Evolutionary conservation across 306 rosid species (phyloP).

Genomic region (Prosopis cineraria): DNA sequence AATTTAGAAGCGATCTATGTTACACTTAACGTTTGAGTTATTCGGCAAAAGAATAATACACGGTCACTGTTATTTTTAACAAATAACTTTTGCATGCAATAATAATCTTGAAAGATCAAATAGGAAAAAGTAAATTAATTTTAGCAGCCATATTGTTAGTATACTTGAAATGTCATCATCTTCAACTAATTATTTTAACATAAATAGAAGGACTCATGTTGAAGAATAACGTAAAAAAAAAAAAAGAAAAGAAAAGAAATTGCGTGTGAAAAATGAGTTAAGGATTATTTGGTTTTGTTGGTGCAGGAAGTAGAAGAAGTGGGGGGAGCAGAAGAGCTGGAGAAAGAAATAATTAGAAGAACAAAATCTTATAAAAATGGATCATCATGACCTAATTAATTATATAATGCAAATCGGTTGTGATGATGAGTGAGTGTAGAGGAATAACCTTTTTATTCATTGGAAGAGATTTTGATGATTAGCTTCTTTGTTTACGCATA

Average conservation of each 20-base stretch:
- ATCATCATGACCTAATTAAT: slow-evolving; percentile 18
- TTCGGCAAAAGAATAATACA: not conserved
- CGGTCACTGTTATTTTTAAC: not conserved
- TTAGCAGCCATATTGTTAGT: not conserved
- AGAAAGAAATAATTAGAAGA: slow-evolving; percentile 77
- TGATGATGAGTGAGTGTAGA: slow-evolving; percentile 43
- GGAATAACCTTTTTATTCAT: slow-evolving; percentile 23
- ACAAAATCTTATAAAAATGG: slow-evolving; percentile 43
- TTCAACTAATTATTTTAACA: not conserved
- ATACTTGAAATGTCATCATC: not conserved
- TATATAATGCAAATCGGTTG: not conserved
- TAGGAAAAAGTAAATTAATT: not conserved
- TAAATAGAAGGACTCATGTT: not conserved
- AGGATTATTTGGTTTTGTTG: not conserved
- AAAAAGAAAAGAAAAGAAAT: not conserved
- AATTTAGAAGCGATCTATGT: not conserved
- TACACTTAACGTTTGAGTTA: not conserved
- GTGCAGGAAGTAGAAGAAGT: slow-evolving; percentile 92
- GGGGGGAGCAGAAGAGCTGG: slow-evolving; percentile 84
- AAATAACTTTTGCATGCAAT: not conserved
- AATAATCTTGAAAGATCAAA: not conserved
- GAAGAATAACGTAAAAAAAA: not conserved
- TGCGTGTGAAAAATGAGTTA: not conserved
- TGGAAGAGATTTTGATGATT: slow-evolving; percentile 24
- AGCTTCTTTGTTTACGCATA: not conserved